Base-by-base conservation (phyloP, 495 filamentous ascomycete genomes). In the Clohesyomyces aquaticus region DNA sequence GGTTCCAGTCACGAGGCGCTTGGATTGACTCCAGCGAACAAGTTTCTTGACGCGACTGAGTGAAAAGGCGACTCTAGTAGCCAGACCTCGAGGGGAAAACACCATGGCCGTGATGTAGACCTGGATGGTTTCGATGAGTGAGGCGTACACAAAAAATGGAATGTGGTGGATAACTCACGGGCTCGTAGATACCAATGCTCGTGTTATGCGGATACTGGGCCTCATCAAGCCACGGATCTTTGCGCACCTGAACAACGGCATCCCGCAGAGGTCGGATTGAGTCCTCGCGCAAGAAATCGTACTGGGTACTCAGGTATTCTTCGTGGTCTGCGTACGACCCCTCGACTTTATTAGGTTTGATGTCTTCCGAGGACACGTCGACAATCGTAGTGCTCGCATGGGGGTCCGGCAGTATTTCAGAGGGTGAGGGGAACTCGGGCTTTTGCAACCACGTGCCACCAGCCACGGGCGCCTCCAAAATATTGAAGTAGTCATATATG, bases 11-110 rank as follows among this genome's bases (percentile, higher is more conserved):
- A 86, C 80, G 9, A 96, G 78, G 0, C 92, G 83, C 55, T 85
- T 88, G 0, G 88, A 90, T 53, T 91, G 85, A 22, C 83, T 77
- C 92, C 92, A 96, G 0, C 82, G 77, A 32, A 96, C 86, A n/a
- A 76, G 81, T 65, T 87, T 91, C 4, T 78, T 81, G 0, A 87
- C 82, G 38, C 88, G 81, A 41, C 76, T 72, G 0, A 88, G 83
- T 0, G 89, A 91, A 71, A 96, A 95, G 14, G 82, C 82, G 14
- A 94, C 74, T 29, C 87, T 83, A 41, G 81, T 80, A 18, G 87
- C 85, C 11, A 90, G 78, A 0, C 90, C 91, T 18, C 80, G 74
- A 6, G 73, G 74, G 1, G 87, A 76, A 69, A 91, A 84, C 0
- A 86, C 83, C 22, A 91, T 75, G 0, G 84, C 84, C 25, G 72